Percentiles rank a stretch among this genome's conserved stretches.
These are phyloP conservation scores for Harringtonia lauricola DNA, from an alignment of 2,329 filamentous ascomycete species.

Conservation along the genomic window DNA sequence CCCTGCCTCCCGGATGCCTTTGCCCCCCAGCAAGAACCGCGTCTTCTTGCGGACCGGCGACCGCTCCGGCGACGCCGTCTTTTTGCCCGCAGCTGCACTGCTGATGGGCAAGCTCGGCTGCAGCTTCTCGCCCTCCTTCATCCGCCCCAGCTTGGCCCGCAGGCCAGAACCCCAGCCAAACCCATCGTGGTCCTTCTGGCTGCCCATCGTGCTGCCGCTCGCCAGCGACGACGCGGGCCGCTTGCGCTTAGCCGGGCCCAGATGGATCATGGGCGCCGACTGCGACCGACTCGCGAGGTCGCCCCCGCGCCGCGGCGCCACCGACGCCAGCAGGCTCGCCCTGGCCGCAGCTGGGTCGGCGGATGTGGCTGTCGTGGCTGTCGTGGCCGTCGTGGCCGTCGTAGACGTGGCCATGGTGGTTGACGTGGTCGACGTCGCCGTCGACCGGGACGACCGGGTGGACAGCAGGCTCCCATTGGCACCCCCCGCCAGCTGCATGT, in stretches of 20 bases:
- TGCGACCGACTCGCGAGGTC: neutral
- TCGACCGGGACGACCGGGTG: neutral
- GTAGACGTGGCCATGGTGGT: constrained; percentile 3
- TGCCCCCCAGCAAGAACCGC: constrained; percentile 65
- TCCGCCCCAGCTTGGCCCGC: constrained; percentile 44
- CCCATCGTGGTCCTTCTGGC: constrained; percentile 14
- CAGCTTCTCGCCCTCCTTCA: constrained; percentile 44
- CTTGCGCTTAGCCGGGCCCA: constrained; percentile 53
- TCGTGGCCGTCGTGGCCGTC: constrained; percentile 1
- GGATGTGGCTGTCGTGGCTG: neutral
- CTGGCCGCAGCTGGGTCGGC: constrained; percentile 9
- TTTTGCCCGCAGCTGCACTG: neutral
- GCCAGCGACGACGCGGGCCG: constrained; percentile 38
- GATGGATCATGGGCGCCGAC: constrained; percentile 31
- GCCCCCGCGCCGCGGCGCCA: constrained; percentile 4
- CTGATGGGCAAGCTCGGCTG: constrained; percentile 4
- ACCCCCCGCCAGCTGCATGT: constrained; percentile 39
- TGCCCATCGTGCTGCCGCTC: constrained; percentile 12
- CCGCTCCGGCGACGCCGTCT: constrained; percentile 11
- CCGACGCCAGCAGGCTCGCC: constrained; percentile 8
- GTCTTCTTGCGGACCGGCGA: constrained; percentile 59
- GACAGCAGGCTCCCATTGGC: neutral
- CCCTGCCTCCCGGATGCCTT: constrained; percentile 67
- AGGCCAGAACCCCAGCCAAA: constrained; percentile 49
- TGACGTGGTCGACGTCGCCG: neutral